These are phyloP conservation scores for Aeschynomene evenia DNA, from an alignment of 306 rosid genomes.

Conservation along the genomic window DNA sequence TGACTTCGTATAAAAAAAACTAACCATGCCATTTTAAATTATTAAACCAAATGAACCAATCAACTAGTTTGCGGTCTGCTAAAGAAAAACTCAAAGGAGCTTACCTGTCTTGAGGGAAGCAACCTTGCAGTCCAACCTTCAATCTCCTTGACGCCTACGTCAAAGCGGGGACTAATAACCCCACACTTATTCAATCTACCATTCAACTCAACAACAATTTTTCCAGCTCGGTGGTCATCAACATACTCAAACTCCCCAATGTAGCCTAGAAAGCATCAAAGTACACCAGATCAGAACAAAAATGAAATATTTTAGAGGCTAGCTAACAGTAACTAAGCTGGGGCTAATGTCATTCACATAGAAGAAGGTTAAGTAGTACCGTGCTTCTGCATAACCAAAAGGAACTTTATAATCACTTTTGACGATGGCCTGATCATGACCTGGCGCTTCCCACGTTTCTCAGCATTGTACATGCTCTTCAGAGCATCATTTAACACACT, in stretches of 20 bases:
- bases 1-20: neutral
- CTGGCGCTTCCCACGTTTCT: constrained; percentile 40
- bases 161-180: constrained; percentile 42
- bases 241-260: constrained; percentile 43
- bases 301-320: neutral
- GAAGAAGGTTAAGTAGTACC: constrained; percentile 14
- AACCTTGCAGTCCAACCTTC: constrained; percentile 45
- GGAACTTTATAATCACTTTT: constrained; percentile 38
- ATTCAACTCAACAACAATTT: constrained; percentile 42
- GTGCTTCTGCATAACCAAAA: constrained; percentile 42
- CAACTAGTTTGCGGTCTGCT: neutral
- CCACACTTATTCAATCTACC: constrained; percentile 41
- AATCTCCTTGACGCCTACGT: constrained; percentile 37
- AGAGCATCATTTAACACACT: constrained; percentile 47
- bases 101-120: constrained; percentile 38
- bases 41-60: neutral
- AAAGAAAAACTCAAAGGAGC: neutral
- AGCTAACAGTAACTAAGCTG: neutral
- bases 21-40: neutral
- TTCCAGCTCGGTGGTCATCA: constrained; percentile 41
- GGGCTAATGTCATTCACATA: neutral
- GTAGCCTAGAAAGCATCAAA: constrained; percentile 22
- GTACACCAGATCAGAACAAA: neutral
- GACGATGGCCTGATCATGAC: constrained; percentile 45
- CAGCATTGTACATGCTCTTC: constrained; percentile 42